Percentiles rank a stretch among this genome's conserved stretches.
Evolutionary conservation across 2,329 filamentous ascomycete genomes (phyloP).

Genomic region (Metarhizium album): DNA sequence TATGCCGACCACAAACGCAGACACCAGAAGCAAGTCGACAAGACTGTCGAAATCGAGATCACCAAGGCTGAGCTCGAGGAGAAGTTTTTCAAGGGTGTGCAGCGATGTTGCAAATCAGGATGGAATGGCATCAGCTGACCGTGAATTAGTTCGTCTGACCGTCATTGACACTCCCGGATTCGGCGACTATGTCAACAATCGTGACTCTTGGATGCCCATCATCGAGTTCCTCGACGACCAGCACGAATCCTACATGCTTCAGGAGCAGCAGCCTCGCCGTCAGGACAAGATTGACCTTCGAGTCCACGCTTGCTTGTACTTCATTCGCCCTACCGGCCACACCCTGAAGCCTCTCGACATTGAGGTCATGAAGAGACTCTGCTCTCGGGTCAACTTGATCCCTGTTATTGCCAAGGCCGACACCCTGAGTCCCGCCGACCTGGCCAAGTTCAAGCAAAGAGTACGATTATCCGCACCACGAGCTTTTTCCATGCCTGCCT

Average conservation of each 20-base stretch:
- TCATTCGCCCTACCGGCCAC: slow-evolving; percentile 96
- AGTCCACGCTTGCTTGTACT: slow-evolving; percentile 97
- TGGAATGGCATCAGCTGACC: slow-evolving; percentile 9
- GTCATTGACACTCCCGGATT: slow-evolving; percentile 99
- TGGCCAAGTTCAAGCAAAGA: slow-evolving; percentile 89
- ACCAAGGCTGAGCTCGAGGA: slow-evolving; percentile 99
- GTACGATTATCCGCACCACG: slow-evolving; percentile 42
- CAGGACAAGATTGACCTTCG: slow-evolving; percentile 98
- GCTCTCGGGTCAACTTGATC: slow-evolving; percentile 95
- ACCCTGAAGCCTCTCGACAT: slow-evolving; percentile 98
- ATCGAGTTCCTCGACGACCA: slow-evolving; percentile 99
- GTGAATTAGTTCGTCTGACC: slow-evolving; percentile 71
- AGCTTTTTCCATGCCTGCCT: not conserved
- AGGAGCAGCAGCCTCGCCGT: slow-evolving; percentile 97
- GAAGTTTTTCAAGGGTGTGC: slow-evolving; percentile 98
- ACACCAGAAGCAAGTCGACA: slow-evolving; percentile 98
- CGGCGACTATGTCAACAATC: slow-evolving; percentile 99
- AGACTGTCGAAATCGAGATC: slow-evolving; percentile 99
- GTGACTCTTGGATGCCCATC: slow-evolving; percentile 99
- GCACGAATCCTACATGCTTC: slow-evolving; percentile 99
- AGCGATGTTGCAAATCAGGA: slow-evolving; percentile 3
- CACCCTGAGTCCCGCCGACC: slow-evolving; percentile 84
- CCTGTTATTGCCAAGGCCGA: slow-evolving; percentile 98
- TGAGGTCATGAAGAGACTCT: slow-evolving; percentile 99
- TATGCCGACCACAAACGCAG: slow-evolving; percentile 99